A percentile compares a stretch with the other conserved stretches of the same genome.
Evolutionary conservation across 164 flowering plant species (phyloP).

Genomic region (Litsea cubeba): DNA sequence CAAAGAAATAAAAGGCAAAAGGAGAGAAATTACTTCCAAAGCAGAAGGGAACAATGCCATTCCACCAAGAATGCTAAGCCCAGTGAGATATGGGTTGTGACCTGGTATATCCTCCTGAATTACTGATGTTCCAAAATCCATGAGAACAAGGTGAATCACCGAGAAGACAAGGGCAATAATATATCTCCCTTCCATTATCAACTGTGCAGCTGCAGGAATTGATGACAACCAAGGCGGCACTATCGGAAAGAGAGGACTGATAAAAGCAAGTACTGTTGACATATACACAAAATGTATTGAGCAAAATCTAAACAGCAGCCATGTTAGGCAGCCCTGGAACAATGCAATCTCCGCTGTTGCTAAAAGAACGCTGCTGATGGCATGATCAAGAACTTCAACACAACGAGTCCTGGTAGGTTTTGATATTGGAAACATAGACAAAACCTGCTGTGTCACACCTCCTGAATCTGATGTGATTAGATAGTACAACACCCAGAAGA

Average conservation of each 20-base stretch:
- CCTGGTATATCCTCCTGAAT: constrained; percentile 90
- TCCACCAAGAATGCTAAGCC: constrained; percentile 95
- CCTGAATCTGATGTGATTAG: constrained; percentile 93
- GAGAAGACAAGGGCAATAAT: constrained; percentile 54
- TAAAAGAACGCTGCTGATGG: constrained; percentile 79
- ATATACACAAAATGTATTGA: constrained; percentile 80
- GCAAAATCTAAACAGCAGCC: constrained; percentile 84
- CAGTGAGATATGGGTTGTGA: constrained; percentile 76
- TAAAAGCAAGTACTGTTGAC: constrained; percentile 77
- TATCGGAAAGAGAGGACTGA: constrained; percentile 76
- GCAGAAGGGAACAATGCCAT: constrained; percentile 93
- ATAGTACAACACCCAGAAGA: constrained; percentile 84
- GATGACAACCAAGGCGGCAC: constrained; percentile 79
- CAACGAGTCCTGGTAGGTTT: constrained; percentile 48
- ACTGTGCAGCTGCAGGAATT: constrained; percentile 67
- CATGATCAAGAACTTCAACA: constrained; percentile 85
- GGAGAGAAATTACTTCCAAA: constrained; percentile 57
- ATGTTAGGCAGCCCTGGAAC: constrained; percentile 88
- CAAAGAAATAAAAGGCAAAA: neutral
- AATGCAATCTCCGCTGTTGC: constrained; percentile 84
- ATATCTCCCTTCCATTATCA: constrained; percentile 69
- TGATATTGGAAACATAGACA: constrained; percentile 73
- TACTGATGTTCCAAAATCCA: constrained; percentile 75
- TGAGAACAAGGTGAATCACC: constrained; percentile 57
- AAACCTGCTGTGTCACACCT: constrained; percentile 87